A percentile compares a stretch with the other conserved stretches of the same genome.
These are phyloP conservation scores for Raphanus sativus DNA, from an alignment of 345 rosid species.

Conservation along the genomic window DNA sequence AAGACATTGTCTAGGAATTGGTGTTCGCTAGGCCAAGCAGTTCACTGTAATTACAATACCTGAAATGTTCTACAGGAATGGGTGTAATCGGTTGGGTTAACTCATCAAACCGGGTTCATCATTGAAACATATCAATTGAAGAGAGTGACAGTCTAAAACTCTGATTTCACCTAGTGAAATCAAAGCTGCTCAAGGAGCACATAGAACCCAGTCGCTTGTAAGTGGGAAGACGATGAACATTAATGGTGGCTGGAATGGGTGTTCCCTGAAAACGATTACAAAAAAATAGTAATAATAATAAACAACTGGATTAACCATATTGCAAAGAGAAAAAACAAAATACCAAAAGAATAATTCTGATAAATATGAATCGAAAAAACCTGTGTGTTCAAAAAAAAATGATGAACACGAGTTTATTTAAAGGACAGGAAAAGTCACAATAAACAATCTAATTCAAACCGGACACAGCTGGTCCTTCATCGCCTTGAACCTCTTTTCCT, in stretches of 20 bases:
- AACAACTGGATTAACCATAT: background rate
- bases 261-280: background rate
- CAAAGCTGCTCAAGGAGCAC: background rate
- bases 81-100: background rate
- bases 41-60: background rate
- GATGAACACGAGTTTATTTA: too few species aligned
- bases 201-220: background rate
- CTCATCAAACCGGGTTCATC: background rate
- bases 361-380: background rate
- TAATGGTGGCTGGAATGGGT: background rate
- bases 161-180: background rate
- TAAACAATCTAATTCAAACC: background rate
- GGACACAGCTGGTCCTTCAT: background rate
- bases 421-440: too few species aligned
- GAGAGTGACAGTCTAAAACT: background rate
- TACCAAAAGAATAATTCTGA: background rate
- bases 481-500: background rate
- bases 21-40: too few species aligned
- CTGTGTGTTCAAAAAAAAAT: too few species aligned
- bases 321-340: background rate
- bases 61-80: background rate
- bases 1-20: background rate
- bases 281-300: too few species aligned
- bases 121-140: background rate
- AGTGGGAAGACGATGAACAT: too few species aligned